Evolutionary conservation across 2,329 filamentous ascomycete genomes (phyloP).

Genomic region (Curvularia verruculosa): DNA sequence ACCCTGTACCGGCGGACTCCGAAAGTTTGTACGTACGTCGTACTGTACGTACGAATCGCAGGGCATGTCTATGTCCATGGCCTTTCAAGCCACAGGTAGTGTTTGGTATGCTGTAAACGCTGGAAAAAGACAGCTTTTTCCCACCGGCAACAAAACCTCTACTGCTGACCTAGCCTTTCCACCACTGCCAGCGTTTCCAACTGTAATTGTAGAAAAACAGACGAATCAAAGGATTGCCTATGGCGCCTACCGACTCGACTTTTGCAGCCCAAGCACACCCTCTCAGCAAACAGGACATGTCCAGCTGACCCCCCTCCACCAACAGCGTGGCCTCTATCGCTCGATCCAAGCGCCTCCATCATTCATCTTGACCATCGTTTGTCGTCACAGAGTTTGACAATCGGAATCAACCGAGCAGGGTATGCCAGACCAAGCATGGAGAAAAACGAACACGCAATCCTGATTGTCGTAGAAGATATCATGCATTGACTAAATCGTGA

Average conservation of each 20-base stretch:
- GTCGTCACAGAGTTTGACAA: neutral
- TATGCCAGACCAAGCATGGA: neutral
- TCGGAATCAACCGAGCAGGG: constrained; percentile 2
- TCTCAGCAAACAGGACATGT: constrained; percentile 9
- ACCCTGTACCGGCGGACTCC: neutral
- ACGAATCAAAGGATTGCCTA: constrained; percentile 2
- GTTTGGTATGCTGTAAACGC: neutral
- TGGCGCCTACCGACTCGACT: constrained; percentile 4
- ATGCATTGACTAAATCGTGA: constrained; percentile 5
- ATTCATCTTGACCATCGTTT: neutral
- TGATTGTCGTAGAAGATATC: constrained; percentile 8
- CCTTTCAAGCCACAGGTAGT: too few relatives aligned
- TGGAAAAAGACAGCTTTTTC: neutral
- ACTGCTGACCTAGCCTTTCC: neutral
- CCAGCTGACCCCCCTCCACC: constrained; percentile 20
- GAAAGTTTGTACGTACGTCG: neutral
- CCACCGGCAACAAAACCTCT: neutral
- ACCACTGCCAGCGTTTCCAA: neutral
- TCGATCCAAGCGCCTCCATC: constrained; percentile 12
- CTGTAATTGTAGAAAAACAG: neutral
- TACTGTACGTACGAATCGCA: neutral
- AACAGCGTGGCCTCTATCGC: constrained; percentile 1
- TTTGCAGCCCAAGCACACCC: constrained; percentile 18
- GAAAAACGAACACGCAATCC: neutral
- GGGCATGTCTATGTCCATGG: neutral